A percentile compares a stretch with the other conserved stretches of the same genome.
Conservation (phyloP, 2,329 filamentous ascomycete species). For the Botrytis elliptica region DNA sequence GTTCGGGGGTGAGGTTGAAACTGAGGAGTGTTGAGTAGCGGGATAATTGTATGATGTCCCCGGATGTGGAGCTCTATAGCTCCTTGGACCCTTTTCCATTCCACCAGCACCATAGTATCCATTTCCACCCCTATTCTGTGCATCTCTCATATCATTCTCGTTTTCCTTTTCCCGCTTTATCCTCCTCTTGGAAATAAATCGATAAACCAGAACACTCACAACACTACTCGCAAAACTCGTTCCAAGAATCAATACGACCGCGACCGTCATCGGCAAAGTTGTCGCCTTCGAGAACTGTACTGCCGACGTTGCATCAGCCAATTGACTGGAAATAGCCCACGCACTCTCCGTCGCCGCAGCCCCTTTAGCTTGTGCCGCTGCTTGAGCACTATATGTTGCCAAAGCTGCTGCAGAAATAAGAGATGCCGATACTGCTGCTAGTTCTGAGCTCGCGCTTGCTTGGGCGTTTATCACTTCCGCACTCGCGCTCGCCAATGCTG, state of each 20-base stretch:
- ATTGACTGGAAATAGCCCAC: neutral
- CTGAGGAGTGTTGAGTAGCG: neutral
- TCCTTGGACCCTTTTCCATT: neutral
- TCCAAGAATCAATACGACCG: conserved; percentile 6
- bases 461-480: neutral
- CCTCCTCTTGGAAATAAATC: neutral
- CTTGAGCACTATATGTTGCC: conserved; percentile 5
- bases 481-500: neutral
- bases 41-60: neutral
- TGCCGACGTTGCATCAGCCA: neutral
- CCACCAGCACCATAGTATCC: neutral
- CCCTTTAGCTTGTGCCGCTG: neutral
- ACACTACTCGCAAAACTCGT: neutral
- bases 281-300: neutral
- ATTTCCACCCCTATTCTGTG: neutral
- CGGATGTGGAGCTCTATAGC: neutral
- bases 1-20: neutral
- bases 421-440: neutral
- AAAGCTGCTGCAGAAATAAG: neutral
- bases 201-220: conserved; percentile 9
- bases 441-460: neutral
- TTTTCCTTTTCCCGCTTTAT: neutral
- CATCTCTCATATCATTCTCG: neutral
- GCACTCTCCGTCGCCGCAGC: neutral
- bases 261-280: neutral